Percentiles rank a stretch among this genome's conserved stretches.
These are phyloP conservation scores for Primulina tabacum DNA, from an alignment of 257 asterid genomes.

Conservation along the genomic window DNA sequence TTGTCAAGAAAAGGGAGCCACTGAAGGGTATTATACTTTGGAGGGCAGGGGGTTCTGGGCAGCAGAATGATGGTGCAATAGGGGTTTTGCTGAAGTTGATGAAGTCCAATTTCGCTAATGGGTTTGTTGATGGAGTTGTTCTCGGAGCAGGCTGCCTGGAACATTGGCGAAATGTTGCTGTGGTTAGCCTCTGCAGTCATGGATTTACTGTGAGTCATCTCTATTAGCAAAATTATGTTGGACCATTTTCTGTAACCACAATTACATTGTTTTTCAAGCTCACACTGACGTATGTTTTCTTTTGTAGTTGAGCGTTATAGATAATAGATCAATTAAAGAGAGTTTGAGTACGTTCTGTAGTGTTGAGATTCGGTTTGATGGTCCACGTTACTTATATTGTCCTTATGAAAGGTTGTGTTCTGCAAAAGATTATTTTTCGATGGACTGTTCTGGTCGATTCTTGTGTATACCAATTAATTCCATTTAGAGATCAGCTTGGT, in stretches of 20 bases:
- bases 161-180: conserved; percentile 77
- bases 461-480: conserved; percentile 1
- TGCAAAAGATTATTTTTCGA: not conserved
- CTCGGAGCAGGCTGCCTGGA: conserved; percentile 55
- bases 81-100: conserved; percentile 83
- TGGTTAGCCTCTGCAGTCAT: conserved; percentile 73
- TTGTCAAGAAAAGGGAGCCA: conserved; percentile 79
- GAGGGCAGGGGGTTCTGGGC: conserved; percentile 84
- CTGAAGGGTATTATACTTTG: conserved; percentile 71
- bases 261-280: not conserved
- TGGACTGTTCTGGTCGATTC: conserved; percentile 1
- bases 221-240: not conserved
- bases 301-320: not conserved
- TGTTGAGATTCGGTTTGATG: not conserved
- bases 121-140: conserved; percentile 36
- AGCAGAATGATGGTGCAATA: conserved; percentile 80
- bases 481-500: conserved; percentile 2
- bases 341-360: not conserved
- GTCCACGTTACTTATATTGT: not conserved
- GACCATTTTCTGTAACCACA: not conserved
- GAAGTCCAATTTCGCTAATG: conserved; percentile 70
- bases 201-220: conserved; percentile 66
- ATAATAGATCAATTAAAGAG: not conserved
- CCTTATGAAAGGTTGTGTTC: not conserved
- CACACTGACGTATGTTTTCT: not conserved